Base-by-base conservation (phyloP, 2,329 filamentous ascomycete genomes). In the Monilinia fructicola region DNA sequence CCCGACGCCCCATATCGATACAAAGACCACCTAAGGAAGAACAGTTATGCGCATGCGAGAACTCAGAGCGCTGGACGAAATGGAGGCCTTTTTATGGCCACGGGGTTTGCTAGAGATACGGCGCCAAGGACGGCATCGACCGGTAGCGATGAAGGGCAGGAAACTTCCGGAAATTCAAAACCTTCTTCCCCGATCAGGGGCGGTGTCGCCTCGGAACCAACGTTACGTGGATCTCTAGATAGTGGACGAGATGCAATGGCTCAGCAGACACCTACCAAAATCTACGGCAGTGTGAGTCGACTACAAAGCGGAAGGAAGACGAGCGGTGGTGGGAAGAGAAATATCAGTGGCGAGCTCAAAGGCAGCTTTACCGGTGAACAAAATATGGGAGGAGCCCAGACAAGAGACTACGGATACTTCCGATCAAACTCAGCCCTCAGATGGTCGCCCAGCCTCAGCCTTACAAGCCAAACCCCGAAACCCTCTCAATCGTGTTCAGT, bases 361-460 rank as follows among this genome's bases (percentile, higher is more conserved):
- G 68, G 71, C 31, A 84, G 87, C 1, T 93, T 92, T 75, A 89
- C 88, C 1, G 86, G 88, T 44, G 90, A 93, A 75, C 88, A 91
- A 91, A 74, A 93, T 97, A 68, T 97, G 92, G 83, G 93, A 97
- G 77, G 94, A 97, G 76, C 90, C 92, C 0, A 87, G 90, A 73
- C 81, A 83, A 66, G 75, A 74, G 18, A 64, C 66, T 28, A 11
- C 65, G 12, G 64, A 71, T 56, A 21, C 18, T 28, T 28, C 42
- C 28, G 53, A 38, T 52, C 71, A 71, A 64, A 71, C 71, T 18
- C 67, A 70, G 42, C 54, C 74, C 40, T 67, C 73, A 67, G 69
- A 73, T 67, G 67, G 67, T 68, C 70, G 69, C 70, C 75, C 74
- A 67, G 78, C 74, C 64, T 80, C 82, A 23, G 82, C 85, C 28